These are phyloP conservation scores for Aspergillus sp. DNA, from an alignment of 2,329 filamentous ascomycete genomes.

Conservation along the genomic window DNA sequence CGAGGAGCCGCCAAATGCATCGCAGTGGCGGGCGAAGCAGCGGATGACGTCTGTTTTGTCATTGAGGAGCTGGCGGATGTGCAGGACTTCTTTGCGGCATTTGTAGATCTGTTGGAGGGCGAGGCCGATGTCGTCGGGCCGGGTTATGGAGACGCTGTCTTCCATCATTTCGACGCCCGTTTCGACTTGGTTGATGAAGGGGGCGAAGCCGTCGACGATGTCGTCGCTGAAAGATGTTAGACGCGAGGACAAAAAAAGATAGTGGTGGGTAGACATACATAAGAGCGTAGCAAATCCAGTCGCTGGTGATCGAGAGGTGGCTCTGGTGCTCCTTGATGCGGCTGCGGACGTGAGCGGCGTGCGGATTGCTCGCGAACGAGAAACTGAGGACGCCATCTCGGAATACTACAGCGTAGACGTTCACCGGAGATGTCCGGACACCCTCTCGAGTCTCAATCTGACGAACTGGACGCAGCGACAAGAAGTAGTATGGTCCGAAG, in stretches of 20 bases:
- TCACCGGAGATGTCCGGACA: conserved; percentile 84
- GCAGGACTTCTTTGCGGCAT: conserved; percentile 88
- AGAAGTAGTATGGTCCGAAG: conserved; percentile 96
- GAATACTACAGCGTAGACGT: conserved; percentile 93
- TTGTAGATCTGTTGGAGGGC: conserved; percentile 85
- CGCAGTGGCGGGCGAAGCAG: conserved; percentile 95
- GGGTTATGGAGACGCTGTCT: conserved; percentile 86
- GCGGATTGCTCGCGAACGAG: conserved; percentile 80
- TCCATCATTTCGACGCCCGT: conserved; percentile 85
- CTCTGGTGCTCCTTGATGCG: conserved; percentile 88
- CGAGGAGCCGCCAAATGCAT: conserved; percentile 85
- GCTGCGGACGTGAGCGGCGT: conserved; percentile 84
- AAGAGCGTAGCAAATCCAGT: conserved; percentile 97
- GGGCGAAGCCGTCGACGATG: conserved; percentile 91
- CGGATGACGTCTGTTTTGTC: conserved; percentile 95
- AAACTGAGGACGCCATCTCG: conserved; percentile 90
- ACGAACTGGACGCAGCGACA: conserved; percentile 88
- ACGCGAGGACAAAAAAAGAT: too few relatives aligned
- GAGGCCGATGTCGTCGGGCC: conserved; percentile 80
- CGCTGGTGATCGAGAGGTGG: conserved; percentile 85
- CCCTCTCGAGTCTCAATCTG: conserved; percentile 73
- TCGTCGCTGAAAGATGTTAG: conserved; percentile 67
- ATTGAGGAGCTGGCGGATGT: conserved; percentile 82
- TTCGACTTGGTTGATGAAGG: conserved; percentile 82
- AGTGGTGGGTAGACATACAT: conserved; percentile 63